Evolutionary conservation across 371 early-diverging fungal species (phyloP).

Genomic region (Phascolomyces articulosus): DNA sequence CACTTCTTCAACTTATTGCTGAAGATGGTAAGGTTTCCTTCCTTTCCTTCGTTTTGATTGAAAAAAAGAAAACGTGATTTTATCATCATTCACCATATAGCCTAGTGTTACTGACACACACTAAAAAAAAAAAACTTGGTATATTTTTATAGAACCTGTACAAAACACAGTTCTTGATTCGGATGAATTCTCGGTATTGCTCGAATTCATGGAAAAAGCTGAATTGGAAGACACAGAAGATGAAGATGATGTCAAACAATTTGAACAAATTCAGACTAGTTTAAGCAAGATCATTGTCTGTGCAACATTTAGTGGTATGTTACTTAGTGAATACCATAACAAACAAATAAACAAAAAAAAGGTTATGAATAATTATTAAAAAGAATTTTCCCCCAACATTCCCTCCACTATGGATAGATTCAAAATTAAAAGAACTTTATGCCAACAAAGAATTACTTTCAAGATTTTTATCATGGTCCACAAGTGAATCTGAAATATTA

Average conservation of each 20-base stretch:
- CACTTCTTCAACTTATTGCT: conserved; percentile 38
- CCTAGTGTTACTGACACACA: too few species aligned
- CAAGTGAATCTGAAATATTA: conserved; percentile 29
- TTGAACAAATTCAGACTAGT: conserved; percentile 47
- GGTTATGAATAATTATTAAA: neutral
- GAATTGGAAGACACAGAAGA: conserved; percentile 34
- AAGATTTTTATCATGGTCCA: conserved; percentile 52
- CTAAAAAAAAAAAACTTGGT: too few species aligned
- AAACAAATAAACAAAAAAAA: neutral
- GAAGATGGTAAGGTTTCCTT: conserved; percentile 37
- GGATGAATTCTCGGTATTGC: conserved; percentile 32
- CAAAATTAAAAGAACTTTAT: conserved; percentile 52
- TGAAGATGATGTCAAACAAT: conserved; percentile 54
- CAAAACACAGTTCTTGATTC: conserved; percentile 47
- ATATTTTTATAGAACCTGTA: conserved; percentile 46
- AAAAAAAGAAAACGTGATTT: too few species aligned
- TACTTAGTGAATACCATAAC: neutral
- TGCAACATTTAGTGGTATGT: conserved; percentile 50
- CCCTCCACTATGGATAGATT: conserved; percentile 48
- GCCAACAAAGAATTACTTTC: conserved; percentile 42
- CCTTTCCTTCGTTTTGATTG: too few species aligned
- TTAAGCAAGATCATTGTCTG: conserved; percentile 49
- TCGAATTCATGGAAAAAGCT: conserved; percentile 51
- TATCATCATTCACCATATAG: too few species aligned
- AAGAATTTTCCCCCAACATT: too few species aligned